Conservation (phyloP, 352 stramenopile species). For the Discostella stelligera region DNA sequence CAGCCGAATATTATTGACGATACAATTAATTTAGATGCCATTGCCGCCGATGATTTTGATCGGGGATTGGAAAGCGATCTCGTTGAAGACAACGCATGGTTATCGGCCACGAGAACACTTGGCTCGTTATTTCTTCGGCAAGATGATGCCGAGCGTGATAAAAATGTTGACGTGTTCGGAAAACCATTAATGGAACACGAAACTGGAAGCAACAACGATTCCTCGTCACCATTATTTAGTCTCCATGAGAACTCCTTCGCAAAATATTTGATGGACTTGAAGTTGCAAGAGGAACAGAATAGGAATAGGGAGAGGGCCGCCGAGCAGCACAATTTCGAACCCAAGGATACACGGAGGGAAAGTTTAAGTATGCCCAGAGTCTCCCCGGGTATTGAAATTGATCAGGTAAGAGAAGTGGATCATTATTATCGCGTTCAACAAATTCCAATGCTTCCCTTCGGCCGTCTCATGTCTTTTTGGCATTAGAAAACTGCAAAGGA, state of each 20-base stretch:
- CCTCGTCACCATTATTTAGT: background rate
- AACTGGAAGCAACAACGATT: constrained; percentile 1
- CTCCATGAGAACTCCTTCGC: constrained; percentile 26
- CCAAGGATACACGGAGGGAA: background rate
- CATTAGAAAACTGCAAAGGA: constrained; percentile 48
- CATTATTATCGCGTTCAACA: background rate
- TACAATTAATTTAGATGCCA: background rate
- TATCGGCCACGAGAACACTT: constrained; percentile 37
- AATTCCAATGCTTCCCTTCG: background rate
- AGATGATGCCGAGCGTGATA: constrained; percentile 27
- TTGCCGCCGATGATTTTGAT: background rate
- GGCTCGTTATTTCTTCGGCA: constrained; percentile 38
- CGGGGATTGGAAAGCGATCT: background rate
- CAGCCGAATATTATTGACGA: background rate
- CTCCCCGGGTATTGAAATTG: constrained; percentile 25
- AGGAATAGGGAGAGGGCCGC: constrained; percentile 16
- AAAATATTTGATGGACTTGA: constrained; percentile 38
- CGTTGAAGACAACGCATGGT: constrained; percentile 32
- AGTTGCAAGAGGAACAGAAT: constrained; percentile 47
- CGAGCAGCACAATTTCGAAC: background rate
- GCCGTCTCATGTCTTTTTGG: background rate
- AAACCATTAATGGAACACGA: constrained; percentile 10
- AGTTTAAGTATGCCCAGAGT: background rate
- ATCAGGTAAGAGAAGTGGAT: constrained; percentile 29
- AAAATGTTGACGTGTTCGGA: constrained; percentile 28